These are phyloP conservation scores for Hydrangea macrophylla DNA, from an alignment of 148 eudicot genomes.

Conservation along the genomic window DNA sequence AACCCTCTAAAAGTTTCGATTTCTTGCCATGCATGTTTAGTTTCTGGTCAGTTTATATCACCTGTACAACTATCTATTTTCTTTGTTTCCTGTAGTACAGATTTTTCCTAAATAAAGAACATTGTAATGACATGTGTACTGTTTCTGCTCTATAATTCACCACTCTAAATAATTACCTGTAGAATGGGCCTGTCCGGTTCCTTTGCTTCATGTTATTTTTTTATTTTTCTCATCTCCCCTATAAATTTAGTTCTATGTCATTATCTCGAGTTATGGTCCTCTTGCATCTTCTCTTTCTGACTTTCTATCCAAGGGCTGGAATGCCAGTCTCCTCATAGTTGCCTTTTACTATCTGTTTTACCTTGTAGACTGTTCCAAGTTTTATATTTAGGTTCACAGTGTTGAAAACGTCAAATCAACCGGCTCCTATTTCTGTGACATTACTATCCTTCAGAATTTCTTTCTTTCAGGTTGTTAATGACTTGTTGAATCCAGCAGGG, in stretches of 20 bases:
- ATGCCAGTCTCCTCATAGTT: not conserved
- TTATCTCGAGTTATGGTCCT: not conserved
- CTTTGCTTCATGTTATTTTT: too few species aligned
- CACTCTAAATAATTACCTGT: not conserved
- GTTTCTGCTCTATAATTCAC: not conserved
- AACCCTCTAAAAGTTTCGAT: not conserved
- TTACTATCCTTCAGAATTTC: conserved; percentile 9
- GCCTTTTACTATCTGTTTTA: conserved; percentile 3
- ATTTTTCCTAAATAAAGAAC: not conserved
- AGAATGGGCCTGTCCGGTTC: not conserved
- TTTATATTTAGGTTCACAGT: not conserved
- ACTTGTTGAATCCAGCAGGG: conserved; percentile 97
- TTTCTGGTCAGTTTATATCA: not conserved
- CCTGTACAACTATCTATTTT: not conserved
- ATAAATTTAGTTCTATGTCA: not conserved
- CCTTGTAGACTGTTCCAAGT: not conserved
- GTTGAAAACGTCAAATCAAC: not conserved
- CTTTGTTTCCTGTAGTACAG: not conserved
- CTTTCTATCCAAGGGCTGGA: not conserved
- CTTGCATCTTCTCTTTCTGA: too few species aligned
- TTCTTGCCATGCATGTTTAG: not conserved
- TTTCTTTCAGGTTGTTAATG: conserved; percentile 88
- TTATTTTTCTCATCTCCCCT: not conserved
- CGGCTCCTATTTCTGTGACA: conserved; percentile 1
- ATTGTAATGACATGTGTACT: not conserved